These are phyloP conservation scores for Megacollybia platyphylla DNA, from an alignment of 1,284 basidiomycete species.

Conservation along the genomic window DNA sequence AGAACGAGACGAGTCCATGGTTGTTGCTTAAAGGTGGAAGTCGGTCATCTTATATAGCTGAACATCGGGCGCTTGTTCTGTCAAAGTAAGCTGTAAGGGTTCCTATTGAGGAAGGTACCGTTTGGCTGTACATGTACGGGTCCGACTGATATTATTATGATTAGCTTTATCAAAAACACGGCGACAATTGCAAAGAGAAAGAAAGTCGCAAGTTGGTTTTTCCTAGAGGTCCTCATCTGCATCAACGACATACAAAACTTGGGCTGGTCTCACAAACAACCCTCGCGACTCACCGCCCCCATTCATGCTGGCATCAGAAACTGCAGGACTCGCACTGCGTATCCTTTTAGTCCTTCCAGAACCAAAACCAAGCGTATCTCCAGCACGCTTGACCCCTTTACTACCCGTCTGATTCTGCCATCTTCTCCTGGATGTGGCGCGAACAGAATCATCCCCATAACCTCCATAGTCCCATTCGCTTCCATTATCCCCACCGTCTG, in stretches of 20 bases:
- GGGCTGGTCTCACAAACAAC: constrained; percentile 68
- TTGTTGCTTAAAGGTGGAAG: too few relatives aligned
- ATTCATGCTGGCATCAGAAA: constrained; percentile 36
- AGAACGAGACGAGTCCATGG: too few relatives aligned
- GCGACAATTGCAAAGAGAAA: too few relatives aligned
- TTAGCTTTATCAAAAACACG: too few relatives aligned
- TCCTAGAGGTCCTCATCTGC: constrained; percentile 25
- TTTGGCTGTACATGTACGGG: too few relatives aligned
- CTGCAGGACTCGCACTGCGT: constrained; percentile 55
- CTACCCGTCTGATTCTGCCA: constrained; percentile 26
- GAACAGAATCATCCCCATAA: constrained; percentile 28
- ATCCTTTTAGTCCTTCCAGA: constrained; percentile 52
- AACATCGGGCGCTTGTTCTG: too few relatives aligned
- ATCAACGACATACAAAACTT: constrained; percentile 73
- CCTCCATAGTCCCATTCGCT: constrained; percentile 48
- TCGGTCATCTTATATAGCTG: too few relatives aligned
- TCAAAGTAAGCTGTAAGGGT: too few relatives aligned
- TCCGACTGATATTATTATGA: too few relatives aligned
- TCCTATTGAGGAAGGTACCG: too few relatives aligned
- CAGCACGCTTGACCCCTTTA: constrained; percentile 32
- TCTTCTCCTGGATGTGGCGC: constrained; percentile 22
- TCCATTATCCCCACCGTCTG: constrained; percentile 21
- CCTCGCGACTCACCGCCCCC: constrained; percentile 31
- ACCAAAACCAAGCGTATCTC: constrained; percentile 23
- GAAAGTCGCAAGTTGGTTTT: too few relatives aligned